phyloP scores from a whole-genome alignment of 192 early-diverging fungal genomes.

The Coemansia sp. region DNA sequence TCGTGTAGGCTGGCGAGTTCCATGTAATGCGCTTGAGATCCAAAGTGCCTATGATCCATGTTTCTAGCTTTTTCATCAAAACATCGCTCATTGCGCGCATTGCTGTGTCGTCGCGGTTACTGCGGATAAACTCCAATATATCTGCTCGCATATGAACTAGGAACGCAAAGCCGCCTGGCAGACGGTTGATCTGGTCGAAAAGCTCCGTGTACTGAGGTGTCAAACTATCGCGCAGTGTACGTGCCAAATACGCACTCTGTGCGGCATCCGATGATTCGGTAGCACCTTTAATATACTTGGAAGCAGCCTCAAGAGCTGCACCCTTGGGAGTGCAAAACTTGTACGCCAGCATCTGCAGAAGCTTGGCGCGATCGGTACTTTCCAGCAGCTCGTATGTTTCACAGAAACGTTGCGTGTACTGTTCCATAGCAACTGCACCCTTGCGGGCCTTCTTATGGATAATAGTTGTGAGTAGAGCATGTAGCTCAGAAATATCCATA shows the following conservation, averaged over 20 bases:
- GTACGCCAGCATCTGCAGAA: slow-evolving; percentile 26
- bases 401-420: slow-evolving; percentile 56
- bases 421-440: slow-evolving; percentile 53
- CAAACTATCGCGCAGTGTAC: slow-evolving; percentile 62
- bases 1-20: slow-evolving; percentile 70
- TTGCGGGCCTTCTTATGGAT: slow-evolving; percentile 53
- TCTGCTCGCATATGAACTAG: slow-evolving; percentile 75
- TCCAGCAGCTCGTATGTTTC: slow-evolving; percentile 59
- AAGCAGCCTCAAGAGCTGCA: slow-evolving; percentile 40
- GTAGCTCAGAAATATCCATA: slow-evolving; percentile 11
- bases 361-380: slow-evolving; percentile 11
- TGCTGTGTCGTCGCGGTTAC: slow-evolving; percentile 48
- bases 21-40: slow-evolving; percentile 82
- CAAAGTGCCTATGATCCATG: slow-evolving; percentile 74
- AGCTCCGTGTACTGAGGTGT: slow-evolving; percentile 69
- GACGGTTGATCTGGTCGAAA: slow-evolving; percentile 71
- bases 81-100: slow-evolving; percentile 61
- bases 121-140: slow-evolving; percentile 54
- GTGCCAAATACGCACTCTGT: slow-evolving; percentile 42
- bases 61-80: slow-evolving; percentile 66
- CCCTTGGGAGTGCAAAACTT: slow-evolving; percentile 52
- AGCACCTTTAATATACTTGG: slow-evolving; percentile 13
- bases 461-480: slow-evolving; percentile 32
- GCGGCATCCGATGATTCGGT: slow-evolving; percentile 17
- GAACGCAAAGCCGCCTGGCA: slow-evolving; percentile 79